A percentile compares a stretch with the other conserved stretches of the same genome.
Evolutionary conservation across 495 filamentous ascomycete genomes (phyloP).

Genomic region (Lichina pygmaea): DNA sequence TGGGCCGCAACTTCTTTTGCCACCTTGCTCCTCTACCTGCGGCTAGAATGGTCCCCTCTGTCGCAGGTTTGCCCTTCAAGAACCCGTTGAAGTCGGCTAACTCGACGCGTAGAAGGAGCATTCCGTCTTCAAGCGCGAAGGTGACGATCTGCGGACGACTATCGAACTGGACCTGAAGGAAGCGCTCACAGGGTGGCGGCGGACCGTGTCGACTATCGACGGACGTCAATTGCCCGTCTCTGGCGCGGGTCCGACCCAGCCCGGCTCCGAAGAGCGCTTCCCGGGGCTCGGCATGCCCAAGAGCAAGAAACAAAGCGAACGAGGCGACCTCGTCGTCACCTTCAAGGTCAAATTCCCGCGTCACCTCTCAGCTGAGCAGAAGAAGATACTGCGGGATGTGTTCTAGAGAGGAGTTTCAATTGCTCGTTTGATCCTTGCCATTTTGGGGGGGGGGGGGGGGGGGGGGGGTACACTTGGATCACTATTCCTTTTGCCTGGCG

Average conservation of each 20-base stretch:
- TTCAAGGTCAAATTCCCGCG: slow-evolving; percentile 81
- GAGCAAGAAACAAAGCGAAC: slow-evolving; percentile 57
- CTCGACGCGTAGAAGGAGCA: slow-evolving; percentile 40
- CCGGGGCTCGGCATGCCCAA: slow-evolving; percentile 75
- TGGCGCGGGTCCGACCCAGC: slow-evolving; percentile 58
- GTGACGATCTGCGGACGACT: slow-evolving; percentile 54
- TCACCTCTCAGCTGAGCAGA: slow-evolving; percentile 45
- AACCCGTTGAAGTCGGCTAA: too few species aligned
- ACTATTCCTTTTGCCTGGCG: not conserved
- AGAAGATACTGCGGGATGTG: slow-evolving; percentile 50
- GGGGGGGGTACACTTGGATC: not conserved
- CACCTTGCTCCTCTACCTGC: not conserved
- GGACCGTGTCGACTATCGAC: slow-evolving; percentile 81
- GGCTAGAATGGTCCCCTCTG: slow-evolving; percentile 4
- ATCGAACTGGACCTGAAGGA: slow-evolving; percentile 79
- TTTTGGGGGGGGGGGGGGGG: not conserved
- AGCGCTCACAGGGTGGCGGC: slow-evolving; percentile 83
- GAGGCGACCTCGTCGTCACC: slow-evolving; percentile 71
- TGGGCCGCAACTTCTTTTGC: slow-evolving; percentile 19
- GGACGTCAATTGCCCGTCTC: slow-evolving; percentile 52
- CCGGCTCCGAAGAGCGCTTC: slow-evolving; percentile 54
- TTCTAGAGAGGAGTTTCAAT: slow-evolving; percentile 14
- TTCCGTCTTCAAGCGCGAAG: slow-evolving; percentile 53
- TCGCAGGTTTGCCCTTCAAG: not conserved
- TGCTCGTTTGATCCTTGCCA: not conserved